Evolutionary conservation across 306 rosid genomes (phyloP), one percentile per base, ranked within the genome.

Genomic region (Medicago ruthenica): DNA sequence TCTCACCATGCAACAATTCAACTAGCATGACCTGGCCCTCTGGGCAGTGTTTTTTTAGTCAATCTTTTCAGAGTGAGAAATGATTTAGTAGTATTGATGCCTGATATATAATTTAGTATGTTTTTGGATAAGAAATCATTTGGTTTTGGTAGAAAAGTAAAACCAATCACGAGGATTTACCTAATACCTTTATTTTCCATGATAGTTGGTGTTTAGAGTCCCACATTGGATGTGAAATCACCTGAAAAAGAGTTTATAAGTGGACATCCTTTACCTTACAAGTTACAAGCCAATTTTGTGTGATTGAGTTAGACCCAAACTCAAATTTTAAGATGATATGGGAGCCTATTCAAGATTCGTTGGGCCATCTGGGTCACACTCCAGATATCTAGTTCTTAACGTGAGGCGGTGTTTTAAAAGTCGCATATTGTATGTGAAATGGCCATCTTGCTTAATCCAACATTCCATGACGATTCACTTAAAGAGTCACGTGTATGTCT

Each of bases 11-110:
- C 39, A 41, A 21, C 51, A 40, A 27, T 74, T 48, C 71, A 45
- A 44, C 54, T 21, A 8, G 39, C 14, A 11, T 62, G 66, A 22
- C 24, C 58, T 51, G 50, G 40, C 47, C 51, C 51, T 42, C 14
- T 6, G 20, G 40, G 20, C 68, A 22, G 65, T 50, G 36, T 59
- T 47, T 47, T 60, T 47, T 60, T 14, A 34, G 67, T 12, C 69
- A 47, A 47, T 74, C 51, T 73, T 65, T 55, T 59, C 76, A 48
- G 54, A 11, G 60, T 78, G 54, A 50, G 53, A 47, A 69, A 59
- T 78, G 81, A 66, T 80, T 80, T 74, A 45, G 48, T 41, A 75
- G 51, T 48, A 74, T 31, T 81, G 71, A 63, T 81, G 22, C 51
- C 24, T 42, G 66, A 31, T 15, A 54, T 62, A 53, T 62, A 40